phyloP scores from a whole-genome alignment of 768 basidiomycete species.

The Pholiota conissans region DNA sequence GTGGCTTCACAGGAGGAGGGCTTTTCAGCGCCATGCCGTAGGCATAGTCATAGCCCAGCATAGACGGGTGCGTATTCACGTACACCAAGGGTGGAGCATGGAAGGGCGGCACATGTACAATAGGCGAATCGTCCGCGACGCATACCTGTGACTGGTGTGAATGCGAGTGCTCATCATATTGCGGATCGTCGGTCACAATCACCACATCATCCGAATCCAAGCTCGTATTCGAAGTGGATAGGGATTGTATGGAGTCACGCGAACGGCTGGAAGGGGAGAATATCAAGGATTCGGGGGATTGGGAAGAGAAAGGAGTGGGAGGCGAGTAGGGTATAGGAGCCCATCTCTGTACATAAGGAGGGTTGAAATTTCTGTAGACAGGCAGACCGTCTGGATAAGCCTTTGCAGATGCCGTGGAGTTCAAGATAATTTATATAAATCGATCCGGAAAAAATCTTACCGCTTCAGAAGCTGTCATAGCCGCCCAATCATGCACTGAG shows the following conservation, averaged over 20 bases:
- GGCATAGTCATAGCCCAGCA: constrained; percentile 20
- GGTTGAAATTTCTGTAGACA: constrained; percentile 10
- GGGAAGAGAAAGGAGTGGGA: constrained; percentile 11
- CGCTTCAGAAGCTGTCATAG: constrained; percentile 9
- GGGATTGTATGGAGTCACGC: constrained; percentile 22
- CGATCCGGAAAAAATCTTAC: constrained; percentile 14
- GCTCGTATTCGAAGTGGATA: constrained; percentile 23
- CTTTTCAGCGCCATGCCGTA: constrained; percentile 10
- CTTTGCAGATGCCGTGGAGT: constrained; percentile 5
- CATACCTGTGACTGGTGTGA: constrained; percentile 39
- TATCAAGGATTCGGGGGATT: constrained; percentile 15
- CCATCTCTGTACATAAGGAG: constrained; percentile 21
- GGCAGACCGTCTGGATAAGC: constrained; percentile 12
- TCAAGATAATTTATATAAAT: neutral
- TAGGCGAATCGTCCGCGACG: constrained; percentile 30
- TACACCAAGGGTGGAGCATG: constrained; percentile 21
- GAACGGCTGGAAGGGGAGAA: constrained; percentile 19
- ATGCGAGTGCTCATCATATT: constrained; percentile 39
- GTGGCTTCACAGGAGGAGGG: constrained; percentile 12
- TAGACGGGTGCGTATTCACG: constrained; percentile 12
- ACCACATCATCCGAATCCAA: constrained; percentile 30
- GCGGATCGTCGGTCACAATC: constrained; percentile 39
- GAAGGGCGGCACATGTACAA: constrained; percentile 34
- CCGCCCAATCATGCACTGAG: constrained; percentile 16
- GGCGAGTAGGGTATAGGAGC: constrained; percentile 11